Percentiles rank a stretch among this genome's conserved stretches.
These are phyloP conservation scores for Trametes cinnabarina DNA, from an alignment of 768 basidiomycete genomes.

Conservation along the genomic window DNA sequence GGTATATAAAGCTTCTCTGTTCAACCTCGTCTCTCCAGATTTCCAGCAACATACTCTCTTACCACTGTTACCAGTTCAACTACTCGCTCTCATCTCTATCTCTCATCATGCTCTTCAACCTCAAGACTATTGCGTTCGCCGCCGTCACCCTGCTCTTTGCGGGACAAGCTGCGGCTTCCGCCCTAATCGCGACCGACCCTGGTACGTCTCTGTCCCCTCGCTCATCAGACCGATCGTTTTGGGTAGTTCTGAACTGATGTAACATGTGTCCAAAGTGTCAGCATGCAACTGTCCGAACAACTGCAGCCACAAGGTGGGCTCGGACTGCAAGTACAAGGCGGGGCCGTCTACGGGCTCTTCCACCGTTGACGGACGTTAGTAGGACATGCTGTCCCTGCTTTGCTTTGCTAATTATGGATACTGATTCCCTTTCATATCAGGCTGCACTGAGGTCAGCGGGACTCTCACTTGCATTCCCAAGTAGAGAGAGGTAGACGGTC, in stretches of 20 bases:
- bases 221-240: neutral
- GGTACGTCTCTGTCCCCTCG: neutral
- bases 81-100: neutral
- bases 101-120: neutral
- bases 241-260: neutral
- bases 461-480: no score
- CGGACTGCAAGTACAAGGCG: neutral
- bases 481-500: no score
- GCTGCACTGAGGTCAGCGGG: no score
- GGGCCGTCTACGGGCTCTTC: neutral
- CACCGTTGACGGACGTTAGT: neutral
- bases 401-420: neutral
- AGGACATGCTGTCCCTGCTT: no score
- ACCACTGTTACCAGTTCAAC: neutral
- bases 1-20: neutral
- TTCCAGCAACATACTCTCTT: neutral
- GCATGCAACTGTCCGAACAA: slow-evolving; percentile 1
- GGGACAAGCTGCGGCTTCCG: neutral
- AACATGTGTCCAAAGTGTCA: neutral
- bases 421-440: neutral
- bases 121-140: neutral
- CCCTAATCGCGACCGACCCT: neutral
- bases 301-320: neutral
- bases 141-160: neutral
- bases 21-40: neutral